phyloP scores from a whole-genome alignment of 2,329 filamentous ascomycete species.

The Fusarium sp. region DNA sequence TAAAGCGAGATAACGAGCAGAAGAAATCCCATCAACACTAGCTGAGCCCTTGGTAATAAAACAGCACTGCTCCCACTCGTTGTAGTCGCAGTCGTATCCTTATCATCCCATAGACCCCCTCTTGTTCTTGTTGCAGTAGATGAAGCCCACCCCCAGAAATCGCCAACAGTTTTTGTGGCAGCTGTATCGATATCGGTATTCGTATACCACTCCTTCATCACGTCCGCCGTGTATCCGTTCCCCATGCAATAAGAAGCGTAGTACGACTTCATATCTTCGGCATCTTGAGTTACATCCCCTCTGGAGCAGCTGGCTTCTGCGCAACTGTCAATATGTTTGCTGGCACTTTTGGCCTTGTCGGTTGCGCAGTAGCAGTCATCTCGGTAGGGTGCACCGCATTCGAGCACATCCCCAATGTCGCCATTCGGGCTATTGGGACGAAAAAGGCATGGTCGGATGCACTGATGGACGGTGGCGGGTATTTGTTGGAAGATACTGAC shows the following conservation, averaged over 20 bases:
- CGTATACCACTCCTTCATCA: neutral
- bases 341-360: neutral
- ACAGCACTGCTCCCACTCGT: neutral
- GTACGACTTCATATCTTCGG: neutral
- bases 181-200: slow-evolving; percentile 1
- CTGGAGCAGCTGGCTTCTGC: slow-evolving; percentile 8
- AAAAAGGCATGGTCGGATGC: slow-evolving; percentile 13
- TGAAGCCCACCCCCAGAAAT: slow-evolving; percentile 8
- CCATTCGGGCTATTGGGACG: neutral
- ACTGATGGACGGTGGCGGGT: neutral
- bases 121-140: neutral
- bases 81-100: neutral
- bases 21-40: neutral
- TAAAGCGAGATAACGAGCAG: fast-evolving
- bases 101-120: neutral
- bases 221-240: neutral
- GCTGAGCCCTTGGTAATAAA: fast-evolving
- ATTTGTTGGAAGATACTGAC: slow-evolving; percentile 2
- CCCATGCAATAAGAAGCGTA: slow-evolving; percentile 15
- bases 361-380: slow-evolving; percentile 4
- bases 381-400: slow-evolving; percentile 1
- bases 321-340: slow-evolving; percentile 7
- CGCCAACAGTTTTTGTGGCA: neutral
- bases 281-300: neutral
- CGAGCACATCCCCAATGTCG: neutral